phyloP scores from a whole-genome alignment of 139 green algal species.

The Zygnema circumcarinatum region DNA sequence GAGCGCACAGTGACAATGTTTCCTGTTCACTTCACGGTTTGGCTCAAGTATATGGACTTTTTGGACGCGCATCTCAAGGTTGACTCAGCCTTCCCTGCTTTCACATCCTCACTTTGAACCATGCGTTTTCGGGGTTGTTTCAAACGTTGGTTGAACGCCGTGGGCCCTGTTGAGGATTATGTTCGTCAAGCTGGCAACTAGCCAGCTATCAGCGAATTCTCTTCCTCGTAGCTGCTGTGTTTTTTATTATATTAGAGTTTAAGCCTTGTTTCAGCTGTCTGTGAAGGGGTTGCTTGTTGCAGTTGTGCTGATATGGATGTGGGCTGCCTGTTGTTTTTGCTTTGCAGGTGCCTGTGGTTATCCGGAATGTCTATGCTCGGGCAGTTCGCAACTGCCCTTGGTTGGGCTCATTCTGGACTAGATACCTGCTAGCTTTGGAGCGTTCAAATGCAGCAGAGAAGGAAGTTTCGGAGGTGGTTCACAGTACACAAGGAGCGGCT shows the following conservation, averaged over 20 bases:
- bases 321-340: background rate
- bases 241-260: too few species aligned
- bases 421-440: slow-evolving; percentile 59
- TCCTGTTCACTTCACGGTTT: slow-evolving; percentile 55
- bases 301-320: background rate
- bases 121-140: too few species aligned
- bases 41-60: slow-evolving; percentile 55
- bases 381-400: slow-evolving; percentile 63
- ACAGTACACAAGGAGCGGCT: background rate
- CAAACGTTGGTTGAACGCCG: too few species aligned
- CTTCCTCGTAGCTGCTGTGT: too few species aligned
- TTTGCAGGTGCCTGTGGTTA: slow-evolving; percentile 50
- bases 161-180: too few species aligned
- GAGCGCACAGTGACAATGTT: slow-evolving; percentile 57
- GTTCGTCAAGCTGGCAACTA: too few species aligned
- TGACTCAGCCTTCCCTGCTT: too few species aligned
- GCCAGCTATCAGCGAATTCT: too few species aligned
- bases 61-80: slow-evolving; percentile 45
- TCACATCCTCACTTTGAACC: too few species aligned
- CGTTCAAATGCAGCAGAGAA: slow-evolving; percentile 3
- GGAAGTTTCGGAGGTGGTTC: slow-evolving; percentile 30
- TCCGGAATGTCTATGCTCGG: slow-evolving; percentile 34
- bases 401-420: slow-evolving; percentile 53
- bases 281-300: background rate
- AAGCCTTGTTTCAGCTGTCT: too few species aligned